Conservation (phyloP, 257 asterid species). For the Capsicum pubescens region DNA sequence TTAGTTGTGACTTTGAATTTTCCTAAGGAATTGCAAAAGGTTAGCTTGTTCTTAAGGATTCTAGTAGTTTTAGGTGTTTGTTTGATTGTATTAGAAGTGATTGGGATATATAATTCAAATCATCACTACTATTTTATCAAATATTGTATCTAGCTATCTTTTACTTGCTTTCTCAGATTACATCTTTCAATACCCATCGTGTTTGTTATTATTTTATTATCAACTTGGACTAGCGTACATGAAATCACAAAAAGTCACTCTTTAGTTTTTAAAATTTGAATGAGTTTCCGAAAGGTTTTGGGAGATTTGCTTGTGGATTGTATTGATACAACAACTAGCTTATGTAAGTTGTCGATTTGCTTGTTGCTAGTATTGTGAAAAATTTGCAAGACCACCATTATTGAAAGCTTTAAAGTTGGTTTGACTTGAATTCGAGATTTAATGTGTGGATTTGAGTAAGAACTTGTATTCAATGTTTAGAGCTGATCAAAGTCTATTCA, state of each 20-base stretch:
- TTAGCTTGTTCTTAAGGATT: neutral
- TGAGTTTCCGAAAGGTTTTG: neutral
- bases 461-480: neutral
- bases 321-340: neutral
- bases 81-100: neutral
- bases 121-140: neutral
- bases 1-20: neutral
- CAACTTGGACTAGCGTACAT: too few relatives aligned
- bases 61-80: neutral
- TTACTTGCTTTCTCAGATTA: neutral
- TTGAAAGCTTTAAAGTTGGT: neutral
- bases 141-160: neutral
- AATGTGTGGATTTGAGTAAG: neutral
- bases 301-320: neutral
- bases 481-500: neutral
- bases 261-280: neutral
- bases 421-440: neutral
- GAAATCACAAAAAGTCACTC: neutral
- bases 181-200: too few relatives aligned
- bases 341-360: neutral
- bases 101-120: neutral
- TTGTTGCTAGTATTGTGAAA: neutral
- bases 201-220: too few relatives aligned
- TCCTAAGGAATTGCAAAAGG: too few relatives aligned
- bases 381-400: neutral